Percentiles rank a stretch among this genome's conserved stretches.
These are phyloP conservation scores for Aspergillus sp. DNA, from an alignment of 2,329 filamentous ascomycete genomes.

Conservation along the genomic window DNA sequence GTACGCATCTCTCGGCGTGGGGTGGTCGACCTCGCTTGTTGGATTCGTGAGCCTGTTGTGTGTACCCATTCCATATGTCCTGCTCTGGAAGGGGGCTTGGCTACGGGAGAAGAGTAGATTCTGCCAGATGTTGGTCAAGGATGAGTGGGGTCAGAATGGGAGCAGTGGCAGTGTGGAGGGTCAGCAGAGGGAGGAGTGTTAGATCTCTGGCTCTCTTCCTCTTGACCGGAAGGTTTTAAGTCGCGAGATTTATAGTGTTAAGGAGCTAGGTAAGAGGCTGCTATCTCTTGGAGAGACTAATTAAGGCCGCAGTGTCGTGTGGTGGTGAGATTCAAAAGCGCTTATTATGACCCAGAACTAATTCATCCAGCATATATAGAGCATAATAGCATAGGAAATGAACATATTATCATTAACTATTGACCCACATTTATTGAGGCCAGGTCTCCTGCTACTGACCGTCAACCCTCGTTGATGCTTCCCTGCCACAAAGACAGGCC, in stretches of 20 bases:
- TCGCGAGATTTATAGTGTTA: background rate
- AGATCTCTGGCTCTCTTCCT: background rate
- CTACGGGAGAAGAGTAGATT: conserved; percentile 36
- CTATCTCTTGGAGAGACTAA: background rate
- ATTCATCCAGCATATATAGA: background rate
- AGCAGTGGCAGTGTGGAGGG: background rate
- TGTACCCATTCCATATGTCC: conserved; percentile 46
- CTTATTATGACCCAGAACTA: background rate
- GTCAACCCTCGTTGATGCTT: too few species aligned
- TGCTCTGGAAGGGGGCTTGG: conserved; percentile 35
- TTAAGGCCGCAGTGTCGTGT: background rate
- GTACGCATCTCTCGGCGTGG: conserved; percentile 43
- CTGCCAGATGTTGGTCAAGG: conserved; percentile 34
- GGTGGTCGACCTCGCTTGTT: conserved; percentile 48
- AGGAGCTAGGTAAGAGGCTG: background rate
- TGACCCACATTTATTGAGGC: background rate
- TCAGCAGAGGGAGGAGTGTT: background rate
- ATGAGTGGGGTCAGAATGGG: conserved; percentile 18
- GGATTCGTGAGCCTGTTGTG: conserved; percentile 46
- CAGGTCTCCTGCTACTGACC: too few species aligned
- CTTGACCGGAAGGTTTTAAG: background rate
- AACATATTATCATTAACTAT: background rate
- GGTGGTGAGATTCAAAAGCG: background rate
- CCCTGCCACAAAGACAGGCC: too few species aligned
- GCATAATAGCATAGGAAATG: background rate